Evolutionary conservation across 2,329 filamentous ascomycete species (phyloP), one percentile per base, ranked within the genome.

Genomic region (Exserohilum turcica): DNA sequence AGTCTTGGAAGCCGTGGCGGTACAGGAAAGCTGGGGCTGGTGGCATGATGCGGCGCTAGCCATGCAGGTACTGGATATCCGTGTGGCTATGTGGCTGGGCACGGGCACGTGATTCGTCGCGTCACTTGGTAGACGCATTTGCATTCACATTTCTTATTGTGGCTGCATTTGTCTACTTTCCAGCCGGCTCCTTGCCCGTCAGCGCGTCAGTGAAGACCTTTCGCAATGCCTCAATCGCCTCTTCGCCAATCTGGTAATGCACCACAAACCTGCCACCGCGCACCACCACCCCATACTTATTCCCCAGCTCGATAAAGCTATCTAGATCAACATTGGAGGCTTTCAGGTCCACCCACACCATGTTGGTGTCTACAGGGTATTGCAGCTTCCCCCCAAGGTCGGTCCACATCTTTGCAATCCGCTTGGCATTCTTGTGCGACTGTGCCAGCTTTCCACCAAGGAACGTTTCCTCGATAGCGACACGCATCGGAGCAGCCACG

Each of bases 321-420:
- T 82, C 79, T 4, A 70, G 70, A 3, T 78, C 76, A 28, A 87
- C 71, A 0, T 84, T 83, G 9, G 84, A 82, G 1, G 81, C 81
- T 27, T 85, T 82, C 13, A 94, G 77, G 71, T 95, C 87, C 52
- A 95, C 68, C 91, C 90, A 96, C 29, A 91, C 85, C 90, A 96
- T 95, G 76, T 96, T 96, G n/a, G 91, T 95, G 68, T 96, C 87
- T 1, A 89, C 87, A 0, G 89, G 87, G 54, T 87, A 80, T 16
- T 80, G 74, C 51, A 91, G 75, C 74, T 83, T 84, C 1, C 91
- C 91, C 4, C 91, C 91, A 45, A 86, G 78, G 13, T 76, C 77
- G 5, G 79, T 82, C 91, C 91, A 96, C 59, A 89, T 73, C 28
- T 79, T 76, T 21, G 82, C 85, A 19, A 92, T 79, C 62, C 78